Evolutionary conservation across 2,329 filamentous ascomycete genomes (phyloP).

Genomic region (Epichloe hybrida): DNA sequence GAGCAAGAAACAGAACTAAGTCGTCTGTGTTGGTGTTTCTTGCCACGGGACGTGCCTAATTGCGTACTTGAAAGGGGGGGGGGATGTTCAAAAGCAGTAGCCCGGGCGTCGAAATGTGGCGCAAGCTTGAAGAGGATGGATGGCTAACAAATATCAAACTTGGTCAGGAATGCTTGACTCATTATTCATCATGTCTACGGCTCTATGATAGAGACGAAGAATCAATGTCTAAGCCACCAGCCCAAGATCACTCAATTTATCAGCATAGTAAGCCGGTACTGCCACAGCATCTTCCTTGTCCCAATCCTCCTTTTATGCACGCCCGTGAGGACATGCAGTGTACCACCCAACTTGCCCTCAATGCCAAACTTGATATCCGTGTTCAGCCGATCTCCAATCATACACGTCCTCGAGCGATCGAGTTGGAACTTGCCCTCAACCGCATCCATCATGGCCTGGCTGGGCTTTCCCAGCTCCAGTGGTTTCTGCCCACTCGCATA

Average conservation of each 20-base stretch:
- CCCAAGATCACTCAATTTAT: constrained; percentile 66
- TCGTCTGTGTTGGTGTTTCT: background rate
- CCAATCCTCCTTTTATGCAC: constrained; percentile 79
- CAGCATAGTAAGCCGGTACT: constrained; percentile 70
- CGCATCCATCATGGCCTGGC: constrained; percentile 98
- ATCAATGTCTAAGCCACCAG: constrained; percentile 10
- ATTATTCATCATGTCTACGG: background rate
- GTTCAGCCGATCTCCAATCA: constrained; percentile 88
- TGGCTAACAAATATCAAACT: background rate
- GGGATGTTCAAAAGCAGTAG: background rate
- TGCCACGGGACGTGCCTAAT: background rate
- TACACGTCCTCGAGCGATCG: constrained; percentile 72
- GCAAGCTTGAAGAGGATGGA: background rate
- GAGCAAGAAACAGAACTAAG: constrained; percentile 23
- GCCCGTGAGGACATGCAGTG: constrained; percentile 79
- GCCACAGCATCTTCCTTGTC: constrained; percentile 53
- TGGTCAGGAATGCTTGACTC: background rate
- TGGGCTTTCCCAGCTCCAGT: constrained; percentile 78
- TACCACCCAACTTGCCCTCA: constrained; percentile 80
- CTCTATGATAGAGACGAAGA: constrained; percentile 1
- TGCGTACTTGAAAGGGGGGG: background rate
- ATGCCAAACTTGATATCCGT: constrained; percentile 95
- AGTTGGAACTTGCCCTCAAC: constrained; percentile 93
- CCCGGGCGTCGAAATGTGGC: background rate
- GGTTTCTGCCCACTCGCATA: constrained; percentile 60